phyloP scores from a whole-genome alignment of 208 protist genomes.

The Trypanosomatidae sp. region DNA sequence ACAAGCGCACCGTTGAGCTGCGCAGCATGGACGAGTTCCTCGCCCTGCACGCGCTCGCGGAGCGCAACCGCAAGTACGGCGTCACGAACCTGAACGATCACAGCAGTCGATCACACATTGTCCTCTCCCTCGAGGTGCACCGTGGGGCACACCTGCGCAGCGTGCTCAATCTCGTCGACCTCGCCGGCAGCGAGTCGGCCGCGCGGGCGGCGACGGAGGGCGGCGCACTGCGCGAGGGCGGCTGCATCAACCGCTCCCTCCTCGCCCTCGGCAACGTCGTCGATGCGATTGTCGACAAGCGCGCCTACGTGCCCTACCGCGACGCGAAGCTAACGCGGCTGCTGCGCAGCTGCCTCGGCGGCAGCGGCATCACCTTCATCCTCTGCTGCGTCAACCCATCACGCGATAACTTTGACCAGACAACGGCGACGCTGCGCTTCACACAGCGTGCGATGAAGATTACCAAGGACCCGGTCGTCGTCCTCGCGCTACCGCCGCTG shows the following conservation, averaged over 20 bases:
- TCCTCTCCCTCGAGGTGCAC: constrained; percentile 31
- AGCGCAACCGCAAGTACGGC: constrained; percentile 73
- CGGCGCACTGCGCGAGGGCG: constrained; percentile 79
- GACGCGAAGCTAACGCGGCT: constrained; percentile 76
- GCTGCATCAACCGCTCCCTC: constrained; percentile 91
- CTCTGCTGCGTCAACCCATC: constrained; percentile 70
- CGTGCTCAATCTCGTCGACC: constrained; percentile 75
- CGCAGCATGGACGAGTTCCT: constrained; percentile 56
- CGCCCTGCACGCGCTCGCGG: constrained; percentile 32
- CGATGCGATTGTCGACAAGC: constrained; percentile 58
- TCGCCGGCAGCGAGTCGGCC: constrained; percentile 84
- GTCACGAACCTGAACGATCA: constrained; percentile 84
- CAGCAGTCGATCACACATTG: constrained; percentile 49
- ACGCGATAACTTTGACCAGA: constrained; percentile 79
- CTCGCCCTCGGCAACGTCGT: constrained; percentile 89
- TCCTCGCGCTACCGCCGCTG: constrained; percentile 63
- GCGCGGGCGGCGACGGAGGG: constrained; percentile 71
- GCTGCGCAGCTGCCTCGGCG: constrained; percentile 52
- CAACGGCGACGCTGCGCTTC: constrained; percentile 70
- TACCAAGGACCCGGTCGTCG: constrained; percentile 79
- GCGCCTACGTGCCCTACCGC: constrained; percentile 67
- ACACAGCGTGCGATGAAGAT: constrained; percentile 84
- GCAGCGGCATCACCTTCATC: constrained; percentile 75
- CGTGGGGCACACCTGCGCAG: constrained; percentile 88
- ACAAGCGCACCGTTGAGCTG: constrained; percentile 37